These are phyloP conservation scores for Viola pubescens DNA, from an alignment of 441 rosid genomes.

Conservation along the genomic window DNA sequence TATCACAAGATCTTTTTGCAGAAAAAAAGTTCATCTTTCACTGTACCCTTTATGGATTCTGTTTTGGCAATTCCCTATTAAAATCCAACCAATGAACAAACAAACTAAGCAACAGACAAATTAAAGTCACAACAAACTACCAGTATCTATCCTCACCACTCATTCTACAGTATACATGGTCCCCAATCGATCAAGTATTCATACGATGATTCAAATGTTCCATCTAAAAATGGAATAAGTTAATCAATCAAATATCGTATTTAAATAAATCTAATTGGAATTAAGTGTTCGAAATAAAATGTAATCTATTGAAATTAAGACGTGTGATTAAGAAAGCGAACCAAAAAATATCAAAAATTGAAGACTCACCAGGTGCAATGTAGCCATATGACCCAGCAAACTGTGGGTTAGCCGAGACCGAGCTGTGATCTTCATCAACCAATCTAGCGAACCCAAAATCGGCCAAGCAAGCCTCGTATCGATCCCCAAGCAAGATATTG, in stretches of 20 bases:
- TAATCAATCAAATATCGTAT: neutral
- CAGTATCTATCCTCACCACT: neutral
- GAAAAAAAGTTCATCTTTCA: neutral
- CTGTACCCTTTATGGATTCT: neutral
- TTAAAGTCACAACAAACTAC: neutral
- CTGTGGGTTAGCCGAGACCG: constrained; percentile 44
- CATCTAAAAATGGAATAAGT: too few relatives aligned
- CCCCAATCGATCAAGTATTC: too few relatives aligned
- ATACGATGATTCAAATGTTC: too few relatives aligned
- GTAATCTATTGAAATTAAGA: too few relatives aligned
- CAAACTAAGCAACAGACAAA: neutral
- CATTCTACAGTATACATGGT: too few relatives aligned
- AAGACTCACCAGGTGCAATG: constrained; percentile 76
- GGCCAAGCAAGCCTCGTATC: constrained; percentile 60
- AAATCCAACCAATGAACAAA: neutral
- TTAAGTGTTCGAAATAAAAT: neutral
- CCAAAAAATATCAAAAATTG: neutral
- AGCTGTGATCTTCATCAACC: constrained; percentile 43
- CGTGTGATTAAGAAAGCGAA: neutral
- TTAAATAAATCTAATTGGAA: neutral
- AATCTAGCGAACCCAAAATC: constrained; percentile 83
- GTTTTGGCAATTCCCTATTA: neutral
- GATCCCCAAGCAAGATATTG: constrained; percentile 65
- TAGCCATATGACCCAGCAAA: constrained; percentile 89
- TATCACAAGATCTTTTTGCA: neutral